Evolutionary conservation across 1,139 yeast genomes (phyloP).

Genomic region (Scheffersomyces quercinus): DNA sequence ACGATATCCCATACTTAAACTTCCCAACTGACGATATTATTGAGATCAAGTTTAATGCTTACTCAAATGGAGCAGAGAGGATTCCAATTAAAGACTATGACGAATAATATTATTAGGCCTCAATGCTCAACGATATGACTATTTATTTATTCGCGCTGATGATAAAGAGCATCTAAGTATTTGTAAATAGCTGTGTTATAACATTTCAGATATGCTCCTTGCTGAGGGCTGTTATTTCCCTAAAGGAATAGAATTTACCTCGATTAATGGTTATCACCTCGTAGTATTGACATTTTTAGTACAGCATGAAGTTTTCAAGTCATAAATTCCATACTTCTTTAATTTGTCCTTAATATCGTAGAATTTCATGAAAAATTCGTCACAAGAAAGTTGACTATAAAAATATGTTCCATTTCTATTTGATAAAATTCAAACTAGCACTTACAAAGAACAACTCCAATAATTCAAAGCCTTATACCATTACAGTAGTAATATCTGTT

Average conservation of each 20-base stretch:
- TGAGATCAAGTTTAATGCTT: slow-evolving; percentile 86
- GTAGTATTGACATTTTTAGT: too few species aligned
- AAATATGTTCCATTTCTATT: too few species aligned
- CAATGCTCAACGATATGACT: too few species aligned
- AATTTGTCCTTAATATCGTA: too few species aligned
- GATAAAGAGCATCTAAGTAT: background rate
- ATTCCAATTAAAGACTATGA: slow-evolving; percentile 33
- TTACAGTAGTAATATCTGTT: too few species aligned
- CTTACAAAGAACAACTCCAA: background rate
- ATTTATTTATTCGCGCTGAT: slow-evolving; percentile 1
- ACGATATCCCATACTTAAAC: slow-evolving; percentile 76
- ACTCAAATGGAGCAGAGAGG: slow-evolving; percentile 66
- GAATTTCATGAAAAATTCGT: too few species aligned
- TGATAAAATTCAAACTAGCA: background rate
- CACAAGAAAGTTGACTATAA: too few species aligned
- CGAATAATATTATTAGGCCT: background rate
- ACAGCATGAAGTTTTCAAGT: too few species aligned
- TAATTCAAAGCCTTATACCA: background rate
- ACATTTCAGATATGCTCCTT: background rate
- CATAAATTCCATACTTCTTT: too few species aligned
- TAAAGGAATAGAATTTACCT: too few species aligned
- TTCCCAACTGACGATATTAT: slow-evolving; percentile 83
- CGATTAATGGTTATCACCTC: too few species aligned
- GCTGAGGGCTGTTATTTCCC: slow-evolving; percentile 2
- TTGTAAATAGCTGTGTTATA: too few species aligned